Base-by-base conservation (phyloP, 1,284 basidiomycete genomes). In the Malassezia vespertilionis region DNA sequence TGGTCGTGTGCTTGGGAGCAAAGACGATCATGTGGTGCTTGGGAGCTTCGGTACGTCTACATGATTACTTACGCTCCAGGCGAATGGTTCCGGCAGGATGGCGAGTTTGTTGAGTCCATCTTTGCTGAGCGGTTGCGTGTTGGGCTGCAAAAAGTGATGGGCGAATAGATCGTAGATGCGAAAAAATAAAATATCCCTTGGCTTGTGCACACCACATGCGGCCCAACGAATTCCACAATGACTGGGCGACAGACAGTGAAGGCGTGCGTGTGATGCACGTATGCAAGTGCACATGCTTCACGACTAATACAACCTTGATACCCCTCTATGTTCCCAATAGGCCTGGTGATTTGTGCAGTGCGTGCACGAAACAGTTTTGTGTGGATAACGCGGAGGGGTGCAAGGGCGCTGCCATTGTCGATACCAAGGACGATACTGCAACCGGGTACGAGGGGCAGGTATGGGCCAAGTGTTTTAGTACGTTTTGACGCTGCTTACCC, bases 221-320 rank as follows among this genome's bases (percentile, higher is more conserved):
- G 7, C 22, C 35, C 18, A 22, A 32, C 9, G 35, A 45, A 10
- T 17, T 32, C 15, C 12, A 23, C 2, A 32, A 27, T 9, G 44
- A 46, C 30, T 49, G 8, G 21, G 41, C 9, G 32, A 39, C 34
- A 35, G 40, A 33, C 41, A 28, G n/a, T n/a, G n/a, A n/a, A n/a
- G n/a, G n/a, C 9, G 37, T 51, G 12, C 33, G 43, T 3, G 28
- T 51, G 6, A 20, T 60, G 15, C 58, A 66, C 43, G 54, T 70
- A 17, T 71, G 67, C 63, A 68, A 69, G 33, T 71, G 68, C 54
- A 71, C 66, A 17, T 71, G 69, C 40, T 71, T 69, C 54, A 51
- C 54, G 23, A 69, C 65, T 36, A 71, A 71, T 40, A 64, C 65
- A 5, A 70, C 69, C 2, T 54, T 71, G 21, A 58, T 71, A 0